These are phyloP conservation scores for Phytophthora syringae DNA, from an alignment of 352 stramenopile species.

Conservation along the genomic window DNA sequence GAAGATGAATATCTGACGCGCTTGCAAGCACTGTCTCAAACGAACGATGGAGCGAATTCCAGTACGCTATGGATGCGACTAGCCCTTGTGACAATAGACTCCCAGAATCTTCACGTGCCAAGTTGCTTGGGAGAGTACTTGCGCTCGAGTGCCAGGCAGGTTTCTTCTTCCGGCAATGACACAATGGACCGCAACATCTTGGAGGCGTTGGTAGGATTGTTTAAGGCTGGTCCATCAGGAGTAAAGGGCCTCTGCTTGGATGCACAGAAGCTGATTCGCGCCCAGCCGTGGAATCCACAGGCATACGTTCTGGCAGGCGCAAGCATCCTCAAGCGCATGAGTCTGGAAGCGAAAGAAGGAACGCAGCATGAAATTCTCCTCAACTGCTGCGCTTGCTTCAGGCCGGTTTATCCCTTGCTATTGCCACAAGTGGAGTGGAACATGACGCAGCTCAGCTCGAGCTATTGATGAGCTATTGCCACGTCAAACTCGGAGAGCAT, in stretches of 20 bases:
- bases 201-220: constrained; percentile 42
- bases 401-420: constrained; percentile 41
- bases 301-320: constrained; percentile 60
- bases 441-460: constrained; percentile 44
- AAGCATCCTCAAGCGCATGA: constrained; percentile 54
- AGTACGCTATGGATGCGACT: constrained; percentile 33
- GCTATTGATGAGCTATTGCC: constrained; percentile 52
- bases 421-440: constrained; percentile 1
- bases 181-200: constrained; percentile 38
- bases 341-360: constrained; percentile 19
- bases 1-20: constrained; percentile 32
- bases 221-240: constrained; percentile 29
- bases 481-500: constrained; percentile 32
- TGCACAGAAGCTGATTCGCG: constrained; percentile 66
- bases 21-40: constrained; percentile 34
- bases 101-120: constrained; percentile 34
- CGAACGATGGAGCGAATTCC: constrained; percentile 26
- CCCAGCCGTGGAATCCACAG: constrained; percentile 61
- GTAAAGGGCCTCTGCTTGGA: constrained; percentile 27
- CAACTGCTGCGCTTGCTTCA: constrained; percentile 47
- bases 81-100: constrained; percentile 49
- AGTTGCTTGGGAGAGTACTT: constrained; percentile 37
- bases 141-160: constrained; percentile 13
- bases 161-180: constrained; percentile 23
- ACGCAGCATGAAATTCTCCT: constrained; percentile 20